Evolutionary conservation across 768 basidiomycete species (phyloP), one percentile per base, ranked within the genome.

Genomic region (Kwoniella dejecticola): DNA sequence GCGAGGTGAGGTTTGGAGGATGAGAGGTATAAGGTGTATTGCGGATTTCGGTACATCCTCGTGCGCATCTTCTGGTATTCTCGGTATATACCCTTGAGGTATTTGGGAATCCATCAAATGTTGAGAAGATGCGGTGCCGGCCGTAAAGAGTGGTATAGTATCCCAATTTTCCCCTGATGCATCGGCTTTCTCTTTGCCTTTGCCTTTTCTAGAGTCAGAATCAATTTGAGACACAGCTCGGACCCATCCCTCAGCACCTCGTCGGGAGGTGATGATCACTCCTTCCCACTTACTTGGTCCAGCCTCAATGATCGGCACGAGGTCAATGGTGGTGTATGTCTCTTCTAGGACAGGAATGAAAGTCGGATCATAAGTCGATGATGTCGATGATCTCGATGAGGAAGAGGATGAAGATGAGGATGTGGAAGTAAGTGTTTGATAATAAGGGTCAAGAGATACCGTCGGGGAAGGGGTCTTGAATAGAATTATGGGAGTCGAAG

Each of bases 241-340:
- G 13, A 58, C 33, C 62, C 62, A 63, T 13, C 62, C 62, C 47
- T 63, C 62, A 2, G 49, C 41, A 12, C 62, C 62, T 40, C 62
- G 23, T 27, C 42, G 27, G 29, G 49, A 52, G 17, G 56, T 63
- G 10, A 63, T 49, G 0, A 63, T 42, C n/a, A 58, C 48, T 3
- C 62, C 62, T 50, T 58, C 62, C 48, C 49, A 58, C 10, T 50
- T 0, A n/a, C 29, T 52, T 4, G 15, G 13, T 21, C 53, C 45
- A 15, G 4, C 41, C 23, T 47, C 46, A 41, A 63, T 4, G 31
- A 55, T 40, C n/a, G 41, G 30, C 15, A 30, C 17, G 15, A 62
- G 17, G 11, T 27, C 23, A 55, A 1, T 23, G 12, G 29, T 40
- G 11, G 30, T 21, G 29, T 57, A 63, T 29, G 23, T 42, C 50